Conservation (phyloP, 2,329 filamentous ascomycete species). For the Metarhizium album region DNA sequence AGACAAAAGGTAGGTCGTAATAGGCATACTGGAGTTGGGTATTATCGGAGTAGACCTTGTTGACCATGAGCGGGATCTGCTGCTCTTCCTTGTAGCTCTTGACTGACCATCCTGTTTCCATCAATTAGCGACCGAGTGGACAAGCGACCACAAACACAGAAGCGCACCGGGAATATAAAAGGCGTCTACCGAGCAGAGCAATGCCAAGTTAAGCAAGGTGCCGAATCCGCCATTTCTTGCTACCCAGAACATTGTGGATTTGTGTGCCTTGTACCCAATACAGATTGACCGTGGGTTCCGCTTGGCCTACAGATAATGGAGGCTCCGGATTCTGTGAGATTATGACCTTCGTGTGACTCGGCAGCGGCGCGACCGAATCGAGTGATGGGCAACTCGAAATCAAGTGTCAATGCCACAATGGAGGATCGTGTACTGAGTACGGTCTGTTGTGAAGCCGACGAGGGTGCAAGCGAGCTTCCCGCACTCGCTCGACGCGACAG, state of each 20-base stretch:
- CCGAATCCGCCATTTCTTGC: constrained; percentile 22
- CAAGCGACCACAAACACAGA: not conserved
- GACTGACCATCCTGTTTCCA: constrained; percentile 59
- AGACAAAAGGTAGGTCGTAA: constrained; percentile 79
- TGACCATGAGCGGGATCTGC: constrained; percentile 73
- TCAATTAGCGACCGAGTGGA: constrained; percentile 4
- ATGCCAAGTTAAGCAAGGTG: constrained; percentile 33
- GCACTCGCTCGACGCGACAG: too few species aligned
- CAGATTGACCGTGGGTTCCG: not conserved
- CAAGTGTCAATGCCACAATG: too few species aligned
- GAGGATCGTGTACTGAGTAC: too few species aligned
- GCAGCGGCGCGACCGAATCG: not conserved
- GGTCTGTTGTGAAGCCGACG: too few species aligned
- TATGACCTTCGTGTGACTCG: not conserved
- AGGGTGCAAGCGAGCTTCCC: too few species aligned
- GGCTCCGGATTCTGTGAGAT: too few species aligned
- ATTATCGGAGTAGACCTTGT: constrained; percentile 84
- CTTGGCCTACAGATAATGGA: not conserved
- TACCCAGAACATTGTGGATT: constrained; percentile 9
- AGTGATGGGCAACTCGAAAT: not conserved
- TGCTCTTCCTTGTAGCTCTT: constrained; percentile 69
- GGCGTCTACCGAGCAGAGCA: constrained; percentile 34
- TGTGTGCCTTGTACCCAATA: not conserved
- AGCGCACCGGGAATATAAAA: constrained; percentile 78
- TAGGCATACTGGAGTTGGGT: constrained; percentile 89